Evolutionary conservation across 2,329 filamentous ascomycete species (phyloP).

Genomic region (Nannizzia gypsea): DNA sequence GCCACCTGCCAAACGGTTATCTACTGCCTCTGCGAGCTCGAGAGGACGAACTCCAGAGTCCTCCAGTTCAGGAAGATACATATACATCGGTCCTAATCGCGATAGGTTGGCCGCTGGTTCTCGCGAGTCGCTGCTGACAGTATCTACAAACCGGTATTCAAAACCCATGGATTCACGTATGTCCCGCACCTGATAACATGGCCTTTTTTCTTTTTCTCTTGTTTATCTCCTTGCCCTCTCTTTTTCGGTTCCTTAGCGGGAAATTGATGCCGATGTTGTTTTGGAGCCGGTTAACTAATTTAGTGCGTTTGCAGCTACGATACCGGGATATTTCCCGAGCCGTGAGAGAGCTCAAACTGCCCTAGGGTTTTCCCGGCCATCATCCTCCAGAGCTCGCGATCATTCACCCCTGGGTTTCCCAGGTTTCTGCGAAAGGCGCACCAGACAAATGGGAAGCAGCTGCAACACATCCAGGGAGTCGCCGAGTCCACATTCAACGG

Average conservation of each 20-base stretch:
- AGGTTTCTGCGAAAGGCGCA: neutral
- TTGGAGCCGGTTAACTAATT: neutral
- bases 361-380: slow-evolving; percentile 9
- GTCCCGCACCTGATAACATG: slow-evolving; percentile 5
- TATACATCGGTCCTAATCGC: neutral
- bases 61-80: slow-evolving; percentile 2
- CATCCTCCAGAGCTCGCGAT: neutral
- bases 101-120: neutral
- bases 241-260: neutral
- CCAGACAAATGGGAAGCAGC: neutral
- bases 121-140: neutral
- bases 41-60: slow-evolving; percentile 13
- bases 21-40: slow-evolving; percentile 2
- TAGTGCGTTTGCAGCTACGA: slow-evolving; percentile 17
- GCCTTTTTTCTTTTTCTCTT: neutral
- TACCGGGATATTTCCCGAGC: slow-evolving; percentile 19
- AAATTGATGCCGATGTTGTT: neutral
- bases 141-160: neutral
- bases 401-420: neutral
- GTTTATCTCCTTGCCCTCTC: neutral
- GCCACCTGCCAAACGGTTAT: slow-evolving; percentile 16
- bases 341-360: slow-evolving; percentile 21
- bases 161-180: slow-evolving; percentile 19
- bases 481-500: neutral
- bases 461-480: slow-evolving; percentile 5